Conservation (phyloP, 176 grass and related monocot genomes). For the Rhynchospora tenuis region DNA sequence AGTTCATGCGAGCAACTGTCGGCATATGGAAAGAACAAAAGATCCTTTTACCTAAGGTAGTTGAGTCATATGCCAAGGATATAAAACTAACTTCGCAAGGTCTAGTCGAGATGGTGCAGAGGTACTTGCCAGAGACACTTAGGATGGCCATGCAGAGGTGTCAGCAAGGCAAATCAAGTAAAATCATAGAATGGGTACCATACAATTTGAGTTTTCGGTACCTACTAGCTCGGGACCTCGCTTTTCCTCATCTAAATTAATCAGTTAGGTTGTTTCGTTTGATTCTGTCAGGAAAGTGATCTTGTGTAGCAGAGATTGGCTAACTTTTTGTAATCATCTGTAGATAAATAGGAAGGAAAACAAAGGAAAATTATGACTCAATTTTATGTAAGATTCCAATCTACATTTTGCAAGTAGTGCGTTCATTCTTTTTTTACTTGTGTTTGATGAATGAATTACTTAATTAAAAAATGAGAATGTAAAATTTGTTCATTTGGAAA, state of each 20-base stretch:
- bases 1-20: slow-evolving; percentile 81
- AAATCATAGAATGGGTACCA: slow-evolving; percentile 81
- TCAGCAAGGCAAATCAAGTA: slow-evolving; percentile 58
- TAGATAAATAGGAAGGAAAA: slow-evolving; percentile 49
- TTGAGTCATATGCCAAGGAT: slow-evolving; percentile 80
- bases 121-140: slow-evolving; percentile 75
- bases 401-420: not conserved
- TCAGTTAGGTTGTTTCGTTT: slow-evolving; percentile 28
- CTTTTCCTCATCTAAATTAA: slow-evolving; percentile 79
- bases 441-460: no score
- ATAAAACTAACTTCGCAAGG: slow-evolving; percentile 60
- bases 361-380: slow-evolving; percentile 21
- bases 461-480: no score
- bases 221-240: slow-evolving; percentile 65
- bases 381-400: not conserved
- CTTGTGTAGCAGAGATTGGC: slow-evolving; percentile 18
- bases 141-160: slow-evolving; percentile 81
- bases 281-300: not conserved
- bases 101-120: slow-evolving; percentile 78
- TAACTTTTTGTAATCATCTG: slow-evolving; percentile 35
- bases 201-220: slow-evolving; percentile 78
- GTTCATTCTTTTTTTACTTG: not conserved
- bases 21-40: slow-evolving; percentile 90
- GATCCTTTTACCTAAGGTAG: slow-evolving; percentile 66
- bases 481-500: no score